Base-by-base conservation (phyloP, 805 yeast genomes). In the Hanseniaspora guilliermondii region DNA sequence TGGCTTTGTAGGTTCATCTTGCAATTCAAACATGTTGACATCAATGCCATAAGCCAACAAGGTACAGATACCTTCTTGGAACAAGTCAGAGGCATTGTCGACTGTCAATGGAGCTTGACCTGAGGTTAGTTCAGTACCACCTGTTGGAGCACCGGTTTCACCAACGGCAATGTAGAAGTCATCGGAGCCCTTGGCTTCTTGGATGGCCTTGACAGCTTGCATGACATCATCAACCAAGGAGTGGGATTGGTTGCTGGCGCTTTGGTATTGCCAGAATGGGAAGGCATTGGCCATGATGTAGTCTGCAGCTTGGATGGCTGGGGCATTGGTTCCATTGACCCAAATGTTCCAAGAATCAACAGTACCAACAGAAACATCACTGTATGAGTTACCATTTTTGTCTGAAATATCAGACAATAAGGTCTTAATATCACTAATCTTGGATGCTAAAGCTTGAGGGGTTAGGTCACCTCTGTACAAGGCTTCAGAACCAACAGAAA, bases 181-280 rank as follows among this genome's bases (percentile, higher is more conserved):
- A 56, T 91, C 82, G 57, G 84, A 72, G 59, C 96, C 96, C 76
- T 91, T 89, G 62, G 78, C 70, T 61, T 87, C 74, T 77, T 91
- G 96, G 64, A 91, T 80, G 58, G 76, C 74, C 75, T 87, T 95
- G 69, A 91, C 74, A 60, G 97, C 96, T 77, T 91, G 97, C 96
- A 89, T 88, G 70, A 91, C 87, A 70, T 91, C 97, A 68, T 89
- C 97, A 61, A 87, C 79, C 83, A 89, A 91, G 2, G 96, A 87
- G 77, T 79, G 86, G 17, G 95, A 80, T 27, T 96, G 79, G 69
- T 89, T 89, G 49, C 69, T 65, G 78, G 76, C 77, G 61, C 87
- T 77, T 75, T 88, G 97, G 44, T 97, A 97, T 75, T 91, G 97
- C 97, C 97, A 91, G 82, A 89, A 91, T 8, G 97, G 86, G 78